Percentiles rank a stretch among this genome's conserved stretches.
These are phyloP conservation scores for Eimeria tenella DNA, from an alignment of 169 alveolate genomes.

Conservation along the genomic window DNA sequence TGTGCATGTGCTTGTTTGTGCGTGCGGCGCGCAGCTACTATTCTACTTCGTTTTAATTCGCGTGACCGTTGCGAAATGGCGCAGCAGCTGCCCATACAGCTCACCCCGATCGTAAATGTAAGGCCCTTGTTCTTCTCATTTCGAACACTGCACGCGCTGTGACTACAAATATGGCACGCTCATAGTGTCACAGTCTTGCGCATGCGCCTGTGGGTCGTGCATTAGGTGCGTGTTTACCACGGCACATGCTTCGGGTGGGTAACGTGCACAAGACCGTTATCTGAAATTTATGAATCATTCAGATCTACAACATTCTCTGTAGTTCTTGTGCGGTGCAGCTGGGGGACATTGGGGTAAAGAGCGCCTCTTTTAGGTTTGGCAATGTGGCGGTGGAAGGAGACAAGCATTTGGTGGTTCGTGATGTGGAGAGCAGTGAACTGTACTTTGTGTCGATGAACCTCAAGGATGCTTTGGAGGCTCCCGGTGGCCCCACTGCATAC, in stretches of 20 bases:
- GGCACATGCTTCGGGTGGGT: too few relatives aligned
- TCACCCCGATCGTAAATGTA: constrained; percentile 77
- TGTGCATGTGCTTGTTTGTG: neutral
- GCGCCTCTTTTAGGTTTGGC: constrained; percentile 84
- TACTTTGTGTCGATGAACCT: constrained; percentile 86
- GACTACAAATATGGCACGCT: neutral
- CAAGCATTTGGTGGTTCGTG: constrained; percentile 83
- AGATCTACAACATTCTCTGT: too few relatives aligned
- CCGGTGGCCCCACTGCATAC: constrained; percentile 48
- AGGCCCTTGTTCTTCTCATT: constrained; percentile 12
- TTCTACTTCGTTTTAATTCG: neutral
- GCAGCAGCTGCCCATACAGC: constrained; percentile 80
- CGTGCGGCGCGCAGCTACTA: neutral
- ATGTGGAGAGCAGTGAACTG: constrained; percentile 80
- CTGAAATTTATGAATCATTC: too few relatives aligned
- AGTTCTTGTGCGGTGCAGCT: constrained; percentile 63
- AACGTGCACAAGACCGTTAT: too few relatives aligned
- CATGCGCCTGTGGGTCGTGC: too few relatives aligned
- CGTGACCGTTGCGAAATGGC: constrained; percentile 60
- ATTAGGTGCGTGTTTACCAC: too few relatives aligned
- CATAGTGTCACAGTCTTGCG: neutral
- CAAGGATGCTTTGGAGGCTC: constrained; percentile 79
- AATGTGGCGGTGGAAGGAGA: constrained; percentile 84
- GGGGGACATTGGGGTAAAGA: constrained; percentile 79
- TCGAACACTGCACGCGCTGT: neutral